These are phyloP conservation scores for Aspergillus floridensis DNA, from an alignment of 2,329 filamentous ascomycete genomes.

Conservation along the genomic window DNA sequence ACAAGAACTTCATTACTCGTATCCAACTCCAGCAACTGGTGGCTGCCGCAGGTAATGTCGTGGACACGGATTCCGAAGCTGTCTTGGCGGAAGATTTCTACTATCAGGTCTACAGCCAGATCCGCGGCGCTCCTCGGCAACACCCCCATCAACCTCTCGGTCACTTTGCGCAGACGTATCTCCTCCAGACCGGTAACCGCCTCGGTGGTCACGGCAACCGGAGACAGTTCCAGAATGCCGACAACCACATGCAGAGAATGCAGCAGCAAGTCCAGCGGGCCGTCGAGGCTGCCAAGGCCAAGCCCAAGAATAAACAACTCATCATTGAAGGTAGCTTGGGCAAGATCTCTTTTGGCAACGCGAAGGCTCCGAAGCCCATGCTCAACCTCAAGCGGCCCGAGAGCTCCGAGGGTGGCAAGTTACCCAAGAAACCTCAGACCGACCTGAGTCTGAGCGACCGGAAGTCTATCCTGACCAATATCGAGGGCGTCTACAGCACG, in stretches of 20 bases:
- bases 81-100: conserved; percentile 93
- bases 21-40: conserved; percentile 97
- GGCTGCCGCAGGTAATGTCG: conserved; percentile 82
- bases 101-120: conserved; percentile 95
- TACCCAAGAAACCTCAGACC: conserved; percentile 47
- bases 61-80: conserved; percentile 75
- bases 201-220: conserved; percentile 64
- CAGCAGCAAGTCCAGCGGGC: conserved; percentile 97
- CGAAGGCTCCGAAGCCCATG: conserved; percentile 91
- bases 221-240: conserved; percentile 75
- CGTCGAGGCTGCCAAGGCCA: conserved; percentile 94
- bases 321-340: conserved; percentile 94
- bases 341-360: conserved; percentile 98
- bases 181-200: conserved; percentile 89
- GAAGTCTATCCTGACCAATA: conserved; percentile 79
- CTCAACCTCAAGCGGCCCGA: conserved; percentile 93
- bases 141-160: conserved; percentile 90
- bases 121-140: conserved; percentile 82
- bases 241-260: conserved; percentile 98
- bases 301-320: conserved; percentile 95
- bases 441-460: conserved; percentile 66
- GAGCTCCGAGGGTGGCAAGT: conserved; percentile 57
- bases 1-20: conserved; percentile 98
- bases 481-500: conserved; percentile 82
- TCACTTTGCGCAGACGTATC: conserved; percentile 95